phyloP scores from a whole-genome alignment of 2,329 filamentous ascomycete species.

The Alternaria sp. region DNA sequence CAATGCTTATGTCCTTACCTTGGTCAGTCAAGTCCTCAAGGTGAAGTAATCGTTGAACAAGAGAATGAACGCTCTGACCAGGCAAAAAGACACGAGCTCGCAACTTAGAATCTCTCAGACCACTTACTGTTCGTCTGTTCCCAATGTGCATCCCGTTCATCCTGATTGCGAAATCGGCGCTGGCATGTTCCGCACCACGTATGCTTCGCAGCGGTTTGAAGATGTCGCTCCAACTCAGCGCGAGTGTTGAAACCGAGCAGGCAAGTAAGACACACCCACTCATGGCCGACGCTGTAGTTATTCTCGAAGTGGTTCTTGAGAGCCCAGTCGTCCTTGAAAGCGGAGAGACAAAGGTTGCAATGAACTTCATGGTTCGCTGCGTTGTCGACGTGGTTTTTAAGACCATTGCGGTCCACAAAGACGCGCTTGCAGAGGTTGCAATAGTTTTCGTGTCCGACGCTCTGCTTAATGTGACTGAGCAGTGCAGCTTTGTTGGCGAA shows the following conservation, averaged over 20 bases:
- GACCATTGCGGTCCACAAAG: conserved; percentile 43
- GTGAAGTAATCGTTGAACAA: not conserved
- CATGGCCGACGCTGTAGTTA: conserved; percentile 35
- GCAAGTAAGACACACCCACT: conserved; percentile 38
- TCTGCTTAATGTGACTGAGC: conserved; percentile 34
- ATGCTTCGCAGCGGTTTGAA: conserved; percentile 34
- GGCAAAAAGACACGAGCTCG: not conserved
- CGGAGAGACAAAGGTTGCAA: conserved; percentile 44
- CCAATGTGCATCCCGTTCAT: conserved; percentile 44
- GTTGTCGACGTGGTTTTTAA: conserved; percentile 45
- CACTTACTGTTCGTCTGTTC: conserved; percentile 32
- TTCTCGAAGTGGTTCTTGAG: conserved; percentile 45
- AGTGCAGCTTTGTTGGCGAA: conserved; percentile 32
- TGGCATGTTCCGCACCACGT: conserved; percentile 38
- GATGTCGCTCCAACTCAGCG: conserved; percentile 30
- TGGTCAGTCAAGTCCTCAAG: not conserved
- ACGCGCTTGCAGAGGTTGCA: conserved; percentile 46
- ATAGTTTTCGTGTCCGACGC: conserved; percentile 36
- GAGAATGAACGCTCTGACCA: not conserved
- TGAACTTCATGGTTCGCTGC: conserved; percentile 32
- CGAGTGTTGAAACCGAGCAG: conserved; percentile 32
- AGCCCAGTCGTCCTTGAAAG: conserved; percentile 41
- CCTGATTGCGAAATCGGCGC: conserved; percentile 35
- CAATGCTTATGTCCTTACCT: conserved; percentile 38
- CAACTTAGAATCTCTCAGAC: not conserved